Evolutionary conservation across 768 basidiomycete species (phyloP).

Genomic region (Rickenella mellea): DNA sequence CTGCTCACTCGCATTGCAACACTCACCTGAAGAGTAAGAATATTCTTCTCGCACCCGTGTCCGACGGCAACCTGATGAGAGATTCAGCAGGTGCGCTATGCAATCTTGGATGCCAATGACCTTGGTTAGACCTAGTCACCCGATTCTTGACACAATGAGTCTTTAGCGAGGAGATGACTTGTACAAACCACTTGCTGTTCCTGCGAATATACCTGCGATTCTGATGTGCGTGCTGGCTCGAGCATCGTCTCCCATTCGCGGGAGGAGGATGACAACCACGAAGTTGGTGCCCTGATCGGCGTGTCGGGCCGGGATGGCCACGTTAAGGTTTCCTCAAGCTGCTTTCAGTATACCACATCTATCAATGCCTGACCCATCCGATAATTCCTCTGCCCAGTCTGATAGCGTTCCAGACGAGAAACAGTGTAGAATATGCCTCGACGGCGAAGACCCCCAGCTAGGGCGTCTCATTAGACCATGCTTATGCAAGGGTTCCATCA

Average conservation of each 20-base stretch:
- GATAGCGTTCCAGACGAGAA: slow-evolving; percentile 37
- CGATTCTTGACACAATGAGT: neutral
- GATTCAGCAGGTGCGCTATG: neutral
- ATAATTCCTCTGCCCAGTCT: too few species aligned
- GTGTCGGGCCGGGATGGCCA: too few species aligned
- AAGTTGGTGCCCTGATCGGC: too few species aligned
- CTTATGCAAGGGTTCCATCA: slow-evolving; percentile 71
- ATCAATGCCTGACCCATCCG: neutral
- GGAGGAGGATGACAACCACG: too few species aligned
- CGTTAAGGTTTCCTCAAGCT: neutral
- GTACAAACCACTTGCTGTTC: slow-evolving; percentile 51
- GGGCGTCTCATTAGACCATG: slow-evolving; percentile 81
- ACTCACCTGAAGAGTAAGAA: slow-evolving; percentile 4
- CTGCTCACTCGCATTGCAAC: neutral
- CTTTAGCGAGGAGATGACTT: neutral
- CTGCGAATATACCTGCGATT: slow-evolving; percentile 46
- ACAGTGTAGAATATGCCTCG: slow-evolving; percentile 81
- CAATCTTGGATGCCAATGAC: slow-evolving; percentile 18
- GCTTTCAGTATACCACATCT: neutral
- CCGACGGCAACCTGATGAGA: slow-evolving; percentile 52
- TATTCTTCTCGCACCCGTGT: slow-evolving; percentile 38
- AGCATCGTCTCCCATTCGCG: neutral
- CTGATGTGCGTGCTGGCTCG: slow-evolving; percentile 29
- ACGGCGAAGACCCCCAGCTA: slow-evolving; percentile 44
- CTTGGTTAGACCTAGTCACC: slow-evolving; percentile 38